Base-by-base conservation (phyloP, 208 protist genomes). In the Crithidia bombi region DNA sequence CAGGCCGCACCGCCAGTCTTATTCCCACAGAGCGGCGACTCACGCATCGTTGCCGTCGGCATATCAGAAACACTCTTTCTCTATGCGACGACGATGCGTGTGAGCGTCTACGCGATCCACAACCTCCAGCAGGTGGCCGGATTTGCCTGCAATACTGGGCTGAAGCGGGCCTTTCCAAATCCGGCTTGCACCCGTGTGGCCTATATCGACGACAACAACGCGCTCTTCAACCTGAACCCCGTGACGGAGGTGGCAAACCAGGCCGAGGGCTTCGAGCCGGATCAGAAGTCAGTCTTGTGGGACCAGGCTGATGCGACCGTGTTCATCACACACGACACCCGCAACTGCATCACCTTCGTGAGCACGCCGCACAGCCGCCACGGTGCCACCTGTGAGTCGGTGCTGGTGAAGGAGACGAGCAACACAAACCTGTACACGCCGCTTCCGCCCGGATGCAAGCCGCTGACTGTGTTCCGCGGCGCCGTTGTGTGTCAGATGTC, bases 61-160 rank as follows among this genome's bases (percentile, higher is more conserved):
- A 85, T 99, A 30, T 97, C 93, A 23, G 85, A 95, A 61, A 66
- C 91, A 17, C 97, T 99, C 50, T 83, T 99, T 55, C 85, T 98
- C 11, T 99, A 98, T 81, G 97, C 94, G 3, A 87, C 77, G 3
- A 65, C 58, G 17, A 93, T 84, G 23, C 85, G 86, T 49, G 83
- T 99, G 25, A 73, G 59, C 52, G 86, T 97, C 30, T 75, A 97
- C 38, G 87, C 89, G 10, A 81, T 98, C 19, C 66, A 83, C 10
- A 97, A 98, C 69, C 83, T 94, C 73, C 83, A 94, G 56, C 79
- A 79, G 43, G 94, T 98, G 5, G 88, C 85, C 43, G 85, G 98
- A 67, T 96, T 89, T 70, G 65, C 73, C 35, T 84, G 81, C 55
- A 73, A 68, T 47, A 73, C 65, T 0, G 85, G 81, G 19, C 81